Evolutionary conservation across 495 filamentous ascomycete species (phyloP).

Genomic region (Apiosordaria backusii): DNA sequence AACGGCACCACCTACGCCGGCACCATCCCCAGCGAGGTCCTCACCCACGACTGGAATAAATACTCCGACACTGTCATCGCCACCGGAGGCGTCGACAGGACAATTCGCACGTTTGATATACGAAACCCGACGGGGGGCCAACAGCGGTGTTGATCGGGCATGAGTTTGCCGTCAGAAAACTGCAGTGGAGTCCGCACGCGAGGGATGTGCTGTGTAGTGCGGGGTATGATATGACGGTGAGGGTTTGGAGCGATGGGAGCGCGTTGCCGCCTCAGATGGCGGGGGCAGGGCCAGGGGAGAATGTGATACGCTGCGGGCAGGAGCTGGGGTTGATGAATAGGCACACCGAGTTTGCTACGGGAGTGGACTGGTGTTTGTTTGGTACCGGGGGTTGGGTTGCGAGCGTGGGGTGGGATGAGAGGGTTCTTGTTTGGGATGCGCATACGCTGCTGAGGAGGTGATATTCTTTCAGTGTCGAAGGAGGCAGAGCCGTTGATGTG

Average conservation of each 20-base stretch:
- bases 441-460: slow-evolving; percentile 38
- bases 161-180: slow-evolving; percentile 79
- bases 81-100: slow-evolving; percentile 81
- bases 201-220: slow-evolving; percentile 78
- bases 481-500: not conserved
- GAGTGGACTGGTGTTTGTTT: slow-evolving; percentile 97
- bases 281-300: slow-evolving; percentile 20
- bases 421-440: slow-evolving; percentile 88
- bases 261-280: slow-evolving; percentile 37
- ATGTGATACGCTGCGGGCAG: slow-evolving; percentile 47
- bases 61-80: slow-evolving; percentile 81
- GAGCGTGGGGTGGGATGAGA: slow-evolving; percentile 89
- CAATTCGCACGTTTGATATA: slow-evolving; percentile 86
- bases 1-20: slow-evolving; percentile 34
- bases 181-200: slow-evolving; percentile 91
- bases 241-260: slow-evolving; percentile 83
- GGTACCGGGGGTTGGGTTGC: slow-evolving; percentile 94
- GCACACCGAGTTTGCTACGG: slow-evolving; percentile 96
- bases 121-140: slow-evolving; percentile 65
- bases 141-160: slow-evolving; percentile 71
- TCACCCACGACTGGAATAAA: slow-evolving; percentile 99
- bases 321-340: slow-evolving; percentile 84
- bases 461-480: not conserved
- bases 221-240: slow-evolving; percentile 96
- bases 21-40: slow-evolving; percentile 58